Conservation (phyloP, 192 early-diverging fungal genomes). For the Oehlia diaphana region DNA sequence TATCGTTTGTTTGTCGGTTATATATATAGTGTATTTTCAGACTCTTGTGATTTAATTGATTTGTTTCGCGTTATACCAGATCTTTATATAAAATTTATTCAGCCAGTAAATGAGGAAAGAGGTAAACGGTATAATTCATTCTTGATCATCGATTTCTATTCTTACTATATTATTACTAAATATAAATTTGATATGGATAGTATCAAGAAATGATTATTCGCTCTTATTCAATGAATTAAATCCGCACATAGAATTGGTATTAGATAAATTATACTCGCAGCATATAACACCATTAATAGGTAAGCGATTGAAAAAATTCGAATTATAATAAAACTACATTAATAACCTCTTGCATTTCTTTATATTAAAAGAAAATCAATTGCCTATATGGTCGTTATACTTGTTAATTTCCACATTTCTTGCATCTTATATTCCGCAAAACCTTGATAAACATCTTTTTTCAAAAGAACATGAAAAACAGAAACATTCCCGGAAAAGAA, state of each 20-base stretch:
- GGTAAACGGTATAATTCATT: not conserved
- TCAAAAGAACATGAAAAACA: not conserved
- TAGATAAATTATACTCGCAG: conserved; percentile 12
- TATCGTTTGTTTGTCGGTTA: not conserved
- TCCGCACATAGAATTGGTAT: not conserved
- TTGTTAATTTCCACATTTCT: not conserved
- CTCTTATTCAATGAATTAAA: conserved; percentile 10
- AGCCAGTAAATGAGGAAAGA: not conserved
- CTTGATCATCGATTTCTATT: not conserved
- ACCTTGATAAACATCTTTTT: not conserved
- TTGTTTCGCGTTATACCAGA: not conserved
- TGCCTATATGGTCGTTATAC: conserved; percentile 7
- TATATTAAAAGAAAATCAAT: not conserved
- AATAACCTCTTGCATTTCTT: not conserved
- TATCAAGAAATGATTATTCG: not conserved
- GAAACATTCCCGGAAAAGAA: not conserved
- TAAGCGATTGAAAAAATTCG: not conserved
- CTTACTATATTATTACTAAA: not conserved
- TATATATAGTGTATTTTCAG: not conserved
- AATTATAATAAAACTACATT: not conserved
- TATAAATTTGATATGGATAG: not conserved
- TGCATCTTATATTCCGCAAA: conserved; percentile 9
- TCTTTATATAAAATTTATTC: conserved; percentile 4
- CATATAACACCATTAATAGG: not conserved
- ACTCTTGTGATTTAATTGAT: conserved; percentile 6